Conservation (phyloP, 352 stramenopile species). For the Phytophthora citrophthora region DNA sequence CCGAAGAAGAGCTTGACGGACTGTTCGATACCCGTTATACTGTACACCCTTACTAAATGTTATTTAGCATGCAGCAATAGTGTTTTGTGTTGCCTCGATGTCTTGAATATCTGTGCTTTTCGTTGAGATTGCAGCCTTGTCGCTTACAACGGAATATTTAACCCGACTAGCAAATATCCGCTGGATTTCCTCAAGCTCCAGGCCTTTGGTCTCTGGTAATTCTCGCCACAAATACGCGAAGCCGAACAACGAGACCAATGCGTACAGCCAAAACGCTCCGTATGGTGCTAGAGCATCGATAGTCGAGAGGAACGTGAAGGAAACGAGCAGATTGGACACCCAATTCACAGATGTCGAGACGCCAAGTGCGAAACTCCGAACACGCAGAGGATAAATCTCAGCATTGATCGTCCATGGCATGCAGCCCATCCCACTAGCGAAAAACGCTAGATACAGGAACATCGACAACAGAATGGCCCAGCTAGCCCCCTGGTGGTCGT, state of each 20-base stretch:
- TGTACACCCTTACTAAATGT: background rate
- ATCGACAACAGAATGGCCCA: constrained; percentile 65
- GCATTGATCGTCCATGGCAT: constrained; percentile 96
- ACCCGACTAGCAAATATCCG: constrained; percentile 63
- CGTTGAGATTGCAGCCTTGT: constrained; percentile 14
- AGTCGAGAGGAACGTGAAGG: constrained; percentile 94
- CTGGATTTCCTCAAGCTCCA: constrained; percentile 94
- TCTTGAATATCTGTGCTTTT: constrained; percentile 17
- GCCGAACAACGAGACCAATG: constrained; percentile 69
- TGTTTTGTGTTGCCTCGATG: background rate
- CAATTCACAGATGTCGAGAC: constrained; percentile 93
- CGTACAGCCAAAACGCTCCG: constrained; percentile 94
- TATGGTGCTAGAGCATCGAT: constrained; percentile 60
- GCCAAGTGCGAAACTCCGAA: constrained; percentile 88
- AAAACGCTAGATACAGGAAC: constrained; percentile 80
- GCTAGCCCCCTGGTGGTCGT: constrained; percentile 42
- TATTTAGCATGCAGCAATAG: background rate
- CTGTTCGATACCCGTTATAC: background rate
- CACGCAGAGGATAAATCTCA: constrained; percentile 93
- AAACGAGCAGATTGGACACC: constrained; percentile 93
- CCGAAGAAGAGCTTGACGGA: constrained; percentile 1
- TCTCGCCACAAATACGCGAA: constrained; percentile 76
- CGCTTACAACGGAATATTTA: constrained; percentile 19
- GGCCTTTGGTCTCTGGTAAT: constrained; percentile 94
- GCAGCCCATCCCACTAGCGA: constrained; percentile 81